These are phyloP conservation scores for Colletotrichum sojae DNA, from an alignment of 2,329 filamentous ascomycete genomes.

Conservation along the genomic window DNA sequence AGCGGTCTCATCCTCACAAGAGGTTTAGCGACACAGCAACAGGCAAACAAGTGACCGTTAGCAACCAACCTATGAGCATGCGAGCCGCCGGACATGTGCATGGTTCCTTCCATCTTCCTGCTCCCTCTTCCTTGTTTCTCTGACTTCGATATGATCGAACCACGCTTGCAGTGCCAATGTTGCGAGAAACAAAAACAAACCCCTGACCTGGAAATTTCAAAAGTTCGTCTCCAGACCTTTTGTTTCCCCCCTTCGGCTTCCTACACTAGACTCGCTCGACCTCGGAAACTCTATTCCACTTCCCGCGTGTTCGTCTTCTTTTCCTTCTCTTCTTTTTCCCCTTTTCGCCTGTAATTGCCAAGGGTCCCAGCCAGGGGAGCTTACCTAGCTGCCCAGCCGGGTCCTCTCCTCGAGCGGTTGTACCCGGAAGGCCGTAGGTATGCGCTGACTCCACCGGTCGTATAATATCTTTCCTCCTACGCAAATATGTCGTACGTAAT, in stretches of 20 bases:
- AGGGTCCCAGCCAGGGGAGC: conserved; percentile 5
- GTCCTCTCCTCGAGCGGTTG: neutral
- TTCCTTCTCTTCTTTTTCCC: neutral
- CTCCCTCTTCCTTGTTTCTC: neutral
- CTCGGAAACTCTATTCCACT: neutral
- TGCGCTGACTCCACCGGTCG: conserved; percentile 33
- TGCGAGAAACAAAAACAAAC: neutral
- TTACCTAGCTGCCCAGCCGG: too few relatives aligned
- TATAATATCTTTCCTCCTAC: conserved; percentile 13
- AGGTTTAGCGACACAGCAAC: too few relatives aligned
- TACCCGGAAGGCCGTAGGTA: conserved; percentile 23
- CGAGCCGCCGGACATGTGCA: too few relatives aligned
- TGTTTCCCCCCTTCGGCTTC: too few relatives aligned
- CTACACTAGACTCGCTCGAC: neutral
- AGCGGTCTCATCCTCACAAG: too few relatives aligned
- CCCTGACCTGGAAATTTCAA: conserved; percentile 14
- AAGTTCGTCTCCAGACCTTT: conserved; percentile 24
- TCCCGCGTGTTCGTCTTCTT: neutral
- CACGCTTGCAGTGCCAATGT: neutral
- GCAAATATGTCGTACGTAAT: conserved; percentile 29
- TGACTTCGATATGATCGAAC: neutral
- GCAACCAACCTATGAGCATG: neutral
- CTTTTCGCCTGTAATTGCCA: conserved; percentile 4
- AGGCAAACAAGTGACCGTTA: neutral
- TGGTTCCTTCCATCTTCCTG: too few relatives aligned